Conservation (phyloP, 768 basidiomycete species). For the Rubroboletus pulcherrimus region DNA sequence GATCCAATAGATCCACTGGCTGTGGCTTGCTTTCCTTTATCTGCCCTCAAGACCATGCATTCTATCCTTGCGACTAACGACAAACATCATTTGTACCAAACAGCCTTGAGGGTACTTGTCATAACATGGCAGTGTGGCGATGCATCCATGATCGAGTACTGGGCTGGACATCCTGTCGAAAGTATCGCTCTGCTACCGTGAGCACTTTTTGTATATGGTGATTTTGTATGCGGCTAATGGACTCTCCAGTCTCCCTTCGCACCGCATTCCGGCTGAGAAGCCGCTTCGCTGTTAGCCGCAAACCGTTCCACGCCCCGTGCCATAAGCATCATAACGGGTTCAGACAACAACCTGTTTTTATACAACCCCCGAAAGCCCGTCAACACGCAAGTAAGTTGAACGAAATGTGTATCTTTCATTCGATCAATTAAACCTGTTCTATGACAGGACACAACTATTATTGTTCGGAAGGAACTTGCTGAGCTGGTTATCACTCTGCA, state of each 20-base stretch:
- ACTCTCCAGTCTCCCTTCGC: conserved; percentile 57
- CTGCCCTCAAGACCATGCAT: conserved; percentile 73
- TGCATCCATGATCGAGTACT: conserved; percentile 69
- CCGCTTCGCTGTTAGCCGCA: conserved; percentile 52
- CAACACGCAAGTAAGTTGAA: conserved; percentile 49
- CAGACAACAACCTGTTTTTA: conserved; percentile 76
- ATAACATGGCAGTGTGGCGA: conserved; percentile 79
- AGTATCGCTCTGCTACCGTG: conserved; percentile 79
- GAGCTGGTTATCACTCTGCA: conserved; percentile 83
- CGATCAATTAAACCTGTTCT: not conserved
- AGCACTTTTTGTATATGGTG: conserved; percentile 23
- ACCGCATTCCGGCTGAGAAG: conserved; percentile 72
- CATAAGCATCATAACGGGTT: conserved; percentile 49
- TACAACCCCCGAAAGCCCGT: conserved; percentile 80
- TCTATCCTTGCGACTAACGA: conserved; percentile 66
- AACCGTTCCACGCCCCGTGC: conserved; percentile 36
- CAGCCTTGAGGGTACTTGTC: conserved; percentile 66
- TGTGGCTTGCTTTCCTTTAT: conserved; percentile 87
- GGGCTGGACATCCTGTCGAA: conserved; percentile 78
- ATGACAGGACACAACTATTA: conserved; percentile 51
- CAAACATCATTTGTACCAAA: conserved; percentile 74
- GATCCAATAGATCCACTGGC: conserved; percentile 65
- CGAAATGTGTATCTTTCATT: not conserved
- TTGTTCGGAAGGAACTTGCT: conserved; percentile 79
- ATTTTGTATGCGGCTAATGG: conserved; percentile 1